These are phyloP conservation scores for Xylaria sp. DNA, from an alignment of 2,329 filamentous ascomycete species.

Conservation along the genomic window DNA sequence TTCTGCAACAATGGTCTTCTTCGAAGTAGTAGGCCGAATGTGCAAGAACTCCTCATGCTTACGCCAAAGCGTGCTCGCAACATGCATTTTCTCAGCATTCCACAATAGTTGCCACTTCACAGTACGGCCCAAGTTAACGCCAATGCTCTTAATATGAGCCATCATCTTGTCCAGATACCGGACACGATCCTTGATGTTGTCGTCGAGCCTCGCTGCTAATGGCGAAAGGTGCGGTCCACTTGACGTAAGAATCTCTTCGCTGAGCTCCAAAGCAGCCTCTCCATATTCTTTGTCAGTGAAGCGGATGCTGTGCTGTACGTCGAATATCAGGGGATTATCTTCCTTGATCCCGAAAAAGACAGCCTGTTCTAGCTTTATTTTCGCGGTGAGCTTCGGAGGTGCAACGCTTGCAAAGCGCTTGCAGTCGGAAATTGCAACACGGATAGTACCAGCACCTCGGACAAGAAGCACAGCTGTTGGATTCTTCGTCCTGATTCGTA, in stretches of 20 bases:
- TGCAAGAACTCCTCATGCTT: slow-evolving; percentile 76
- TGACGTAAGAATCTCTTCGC: slow-evolving; percentile 82
- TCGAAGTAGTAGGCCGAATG: slow-evolving; percentile 66
- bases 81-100: slow-evolving; percentile 89
- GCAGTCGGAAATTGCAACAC: slow-evolving; percentile 67
- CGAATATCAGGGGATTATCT: slow-evolving; percentile 89
- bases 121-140: slow-evolving; percentile 70
- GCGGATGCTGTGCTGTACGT: slow-evolving; percentile 70
- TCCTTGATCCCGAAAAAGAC: slow-evolving; percentile 88
- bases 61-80: slow-evolving; percentile 82
- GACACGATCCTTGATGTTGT: slow-evolving; percentile 79
- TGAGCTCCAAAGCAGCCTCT: slow-evolving; percentile 79
- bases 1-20: slow-evolving; percentile 76
- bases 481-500: slow-evolving; percentile 67
- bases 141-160: slow-evolving; percentile 72
- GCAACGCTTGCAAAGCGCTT: slow-evolving; percentile 68
- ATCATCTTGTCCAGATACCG: slow-evolving; percentile 81
- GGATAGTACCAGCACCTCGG: slow-evolving; percentile 69
- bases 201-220: slow-evolving; percentile 79
- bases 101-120: slow-evolving; percentile 85
- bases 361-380: slow-evolving; percentile 91
- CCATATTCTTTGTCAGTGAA: slow-evolving; percentile 78
- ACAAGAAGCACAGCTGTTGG: slow-evolving; percentile 71
- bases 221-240: slow-evolving; percentile 78
- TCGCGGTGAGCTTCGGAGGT: slow-evolving; percentile 76